Evolutionary conservation across 768 basidiomycete genomes (phyloP), one percentile per base, ranked within the genome.

Genomic region (Podaxis sp.): DNA sequence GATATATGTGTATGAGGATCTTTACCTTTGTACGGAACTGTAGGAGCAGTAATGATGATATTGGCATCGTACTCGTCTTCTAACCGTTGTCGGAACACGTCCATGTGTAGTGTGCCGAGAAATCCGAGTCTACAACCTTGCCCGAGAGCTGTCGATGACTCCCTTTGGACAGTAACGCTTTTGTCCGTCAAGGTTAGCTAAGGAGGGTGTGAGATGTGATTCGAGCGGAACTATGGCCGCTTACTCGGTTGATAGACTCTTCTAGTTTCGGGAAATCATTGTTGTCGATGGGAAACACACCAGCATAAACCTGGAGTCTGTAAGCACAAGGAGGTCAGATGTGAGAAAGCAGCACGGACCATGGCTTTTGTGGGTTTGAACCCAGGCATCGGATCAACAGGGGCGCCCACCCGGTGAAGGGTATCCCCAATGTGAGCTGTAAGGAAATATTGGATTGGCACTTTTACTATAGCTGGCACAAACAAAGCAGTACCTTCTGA

Each of bases 21-120:
- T 75, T 62, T 57, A 92, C 95, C 75, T 79, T 93, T 91, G 74
- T 94, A 95, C 27, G 96, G 95, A 19, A 98, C 96, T 2, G 95
- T 95, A 1, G 97, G 97, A 2, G 95, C 91, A 11, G 97, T 99
- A 59, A 98, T 85, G 67, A 98, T 94, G 61, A 98, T 88, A 69
- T 91, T 94, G 36, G 95, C 92, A 62, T 94, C 88, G 67, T 97
- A 94, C 73, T 99, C 97, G 68, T 99, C 97, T 74, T 98, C 97
- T 3, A 99, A 79, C 13, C 97, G 85, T 72, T 99, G 97, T 22
- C 95, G 89, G 74, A 94, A 94, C 41, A 96, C 91, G 68, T 96
- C 93, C 93, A 98, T 95, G 71, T 99, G 97, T 62, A 99, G 76
- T 4, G 94, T 93, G 1, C 97, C 97, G 9, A 98, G 81, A 74